Percentiles rank a stretch among this genome's conserved stretches.
These are phyloP conservation scores for Lodderomyces elongisporus DNA, from an alignment of 1,139 yeast genomes.

Conservation along the genomic window DNA sequence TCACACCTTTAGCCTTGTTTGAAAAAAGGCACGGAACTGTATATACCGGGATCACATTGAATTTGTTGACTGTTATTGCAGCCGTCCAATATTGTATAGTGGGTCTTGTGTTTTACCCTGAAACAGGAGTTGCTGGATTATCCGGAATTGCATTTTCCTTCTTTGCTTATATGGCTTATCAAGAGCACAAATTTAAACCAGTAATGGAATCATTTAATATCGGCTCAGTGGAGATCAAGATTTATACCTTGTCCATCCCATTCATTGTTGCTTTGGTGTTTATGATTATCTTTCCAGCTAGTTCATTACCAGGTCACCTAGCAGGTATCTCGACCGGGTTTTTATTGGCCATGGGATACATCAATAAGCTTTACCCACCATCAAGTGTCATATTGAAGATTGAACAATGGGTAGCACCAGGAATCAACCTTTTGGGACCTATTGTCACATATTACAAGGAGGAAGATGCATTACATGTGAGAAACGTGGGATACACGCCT, in stretches of 20 bases:
- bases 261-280: slow-evolving; percentile 48
- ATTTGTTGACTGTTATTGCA: slow-evolving; percentile 64
- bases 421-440: slow-evolving; percentile 51
- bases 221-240: slow-evolving; percentile 19
- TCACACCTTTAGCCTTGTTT: slow-evolving; percentile 60
- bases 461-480: slow-evolving; percentile 44
- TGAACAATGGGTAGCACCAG: slow-evolving; percentile 48
- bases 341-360: slow-evolving; percentile 51
- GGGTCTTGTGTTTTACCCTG: slow-evolving; percentile 52
- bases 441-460: slow-evolving; percentile 54
- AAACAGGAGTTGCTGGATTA: slow-evolving; percentile 56
- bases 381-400: slow-evolving; percentile 60
- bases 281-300: slow-evolving; percentile 41
- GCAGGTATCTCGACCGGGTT: slow-evolving; percentile 39
- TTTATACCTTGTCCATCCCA: slow-evolving; percentile 66
- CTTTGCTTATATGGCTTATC: slow-evolving; percentile 56
- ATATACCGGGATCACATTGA: slow-evolving; percentile 77
- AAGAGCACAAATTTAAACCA: slow-evolving; percentile 53
- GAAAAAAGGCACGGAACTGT: slow-evolving; percentile 82
- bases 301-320: slow-evolving; percentile 73
- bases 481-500: slow-evolving; percentile 38
- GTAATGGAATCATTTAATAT: slow-evolving; percentile 19
- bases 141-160: slow-evolving; percentile 77
- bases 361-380: slow-evolving; percentile 61
- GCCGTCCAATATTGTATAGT: slow-evolving; percentile 62